Conservation (phyloP, 345 rosid genomes). For the Crucihimalaya himalaica region DNA sequence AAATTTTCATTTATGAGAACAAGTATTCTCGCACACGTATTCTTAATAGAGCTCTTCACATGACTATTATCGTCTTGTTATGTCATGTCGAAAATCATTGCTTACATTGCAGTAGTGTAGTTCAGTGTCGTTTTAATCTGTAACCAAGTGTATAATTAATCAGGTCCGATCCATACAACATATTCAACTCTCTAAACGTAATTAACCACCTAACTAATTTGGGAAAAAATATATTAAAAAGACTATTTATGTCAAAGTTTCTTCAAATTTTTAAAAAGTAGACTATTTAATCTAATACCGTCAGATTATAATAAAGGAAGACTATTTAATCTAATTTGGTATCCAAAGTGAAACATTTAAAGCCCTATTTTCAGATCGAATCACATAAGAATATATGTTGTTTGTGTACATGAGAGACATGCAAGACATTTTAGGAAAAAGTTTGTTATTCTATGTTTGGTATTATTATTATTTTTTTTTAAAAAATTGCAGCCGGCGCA, state of each 20-base stretch:
- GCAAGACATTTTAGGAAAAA: background rate
- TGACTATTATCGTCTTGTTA: too few species aligned
- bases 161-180: background rate
- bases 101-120: too few species aligned
- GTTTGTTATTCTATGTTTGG: slow-evolving; percentile 21
- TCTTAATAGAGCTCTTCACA: too few species aligned
- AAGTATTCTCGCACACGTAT: too few species aligned
- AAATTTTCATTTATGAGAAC: too few species aligned
- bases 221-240: too few species aligned
- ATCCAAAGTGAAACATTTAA: background rate
- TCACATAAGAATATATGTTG: background rate
- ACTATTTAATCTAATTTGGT: too few species aligned
- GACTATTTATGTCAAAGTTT: background rate
- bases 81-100: too few species aligned
- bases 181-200: background rate
- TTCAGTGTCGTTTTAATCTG: too few species aligned
- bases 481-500: background rate
- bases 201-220: background rate
- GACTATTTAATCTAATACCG: background rate
- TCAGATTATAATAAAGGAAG: too few species aligned
- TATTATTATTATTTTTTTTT: background rate
- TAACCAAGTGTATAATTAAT: background rate
- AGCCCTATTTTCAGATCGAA: background rate
- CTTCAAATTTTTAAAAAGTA: background rate
- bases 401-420: slow-evolving; percentile 1